A percentile compares a stretch with the other conserved stretches of the same genome.
These are phyloP conservation scores for Fragaria ananassa DNA, from an alignment of 306 rosid genomes.

Conservation along the genomic window DNA sequence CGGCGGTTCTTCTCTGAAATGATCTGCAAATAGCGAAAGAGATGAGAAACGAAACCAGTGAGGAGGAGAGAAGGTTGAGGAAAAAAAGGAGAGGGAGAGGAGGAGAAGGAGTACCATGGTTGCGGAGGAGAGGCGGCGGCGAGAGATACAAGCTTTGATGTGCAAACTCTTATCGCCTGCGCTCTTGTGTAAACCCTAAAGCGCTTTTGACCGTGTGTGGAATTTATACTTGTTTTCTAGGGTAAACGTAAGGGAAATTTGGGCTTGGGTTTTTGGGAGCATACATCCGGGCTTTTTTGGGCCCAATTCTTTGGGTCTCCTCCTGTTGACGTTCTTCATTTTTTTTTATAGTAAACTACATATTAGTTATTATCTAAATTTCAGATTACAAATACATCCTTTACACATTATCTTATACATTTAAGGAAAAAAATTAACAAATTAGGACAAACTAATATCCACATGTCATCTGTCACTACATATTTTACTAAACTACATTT, in stretches of 20 bases:
- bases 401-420: too few relatives aligned
- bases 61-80: background rate
- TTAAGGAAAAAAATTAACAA: too few relatives aligned
- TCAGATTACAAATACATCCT: too few relatives aligned
- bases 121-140: background rate
- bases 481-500: too few relatives aligned
- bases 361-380: too few relatives aligned
- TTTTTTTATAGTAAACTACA: too few relatives aligned
- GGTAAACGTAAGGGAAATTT: background rate
- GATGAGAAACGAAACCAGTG: background rate
- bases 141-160: background rate
- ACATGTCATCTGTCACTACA: too few relatives aligned
- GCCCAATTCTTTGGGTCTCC: background rate
- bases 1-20: slow-evolving; percentile 53
- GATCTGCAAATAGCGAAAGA: slow-evolving; percentile 27
- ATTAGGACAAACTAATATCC: too few relatives aligned
- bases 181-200: slow-evolving; percentile 15
- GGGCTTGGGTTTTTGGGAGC: background rate
- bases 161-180: background rate
- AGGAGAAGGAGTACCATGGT: slow-evolving; percentile 19
- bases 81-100: too few relatives aligned
- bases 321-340: background rate
- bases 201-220: too few relatives aligned
- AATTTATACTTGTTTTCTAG: background rate
- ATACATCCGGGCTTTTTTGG: background rate